Evolutionary conservation across 495 filamentous ascomycete genomes (phyloP), one percentile per base, ranked within the genome.

Genomic region (Daldinia decipiens): DNA sequence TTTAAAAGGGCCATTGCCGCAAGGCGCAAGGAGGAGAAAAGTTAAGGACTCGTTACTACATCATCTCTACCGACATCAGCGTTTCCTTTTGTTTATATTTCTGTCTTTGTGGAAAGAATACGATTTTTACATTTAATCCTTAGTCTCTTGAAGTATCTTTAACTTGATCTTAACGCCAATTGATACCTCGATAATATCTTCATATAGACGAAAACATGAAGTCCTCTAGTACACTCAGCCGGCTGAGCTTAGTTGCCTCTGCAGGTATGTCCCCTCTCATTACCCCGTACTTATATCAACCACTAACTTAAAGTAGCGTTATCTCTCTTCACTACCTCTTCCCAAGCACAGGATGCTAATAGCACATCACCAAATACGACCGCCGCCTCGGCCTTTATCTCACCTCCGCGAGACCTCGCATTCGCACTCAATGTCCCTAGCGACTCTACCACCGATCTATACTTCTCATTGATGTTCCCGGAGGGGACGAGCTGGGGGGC

Each of bases 381-480:
- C 56, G 67, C 74, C 17, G 62, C 59, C 7, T 78, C 80, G 43
- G 73, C 79, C 70, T 84, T 82, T 74, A 68, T 79, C 59, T 65
- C 74, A 13, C 70, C 77, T 15, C 24, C 73, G 39, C 69, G 71
- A 24, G 80, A 82, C 65, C 77, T 85, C 45, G 81, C 78, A 0
- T 86, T 87, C 67, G 80, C 81, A 2, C 69, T 85, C 26, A 84
- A 81, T 34, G 76, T 83, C 9, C 82, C 81, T 11, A 62, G 67
- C 40, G 75, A 79, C 32, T 76, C 76, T 34, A 74, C 69, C 12
- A 75, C 77, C 9, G 81, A 87, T 57, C 47, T 87, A 15, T 86
- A 77, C 72, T 83, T 87, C 74, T 80, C 83, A 52, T 52, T 87
- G 39, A 81, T 80, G 38, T 81, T 80, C 24, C 83, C 83, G 2